Evolutionary conservation across 148 eudicot genomes (phyloP).

Genomic region (Tetragonia tetragonoides): DNA sequence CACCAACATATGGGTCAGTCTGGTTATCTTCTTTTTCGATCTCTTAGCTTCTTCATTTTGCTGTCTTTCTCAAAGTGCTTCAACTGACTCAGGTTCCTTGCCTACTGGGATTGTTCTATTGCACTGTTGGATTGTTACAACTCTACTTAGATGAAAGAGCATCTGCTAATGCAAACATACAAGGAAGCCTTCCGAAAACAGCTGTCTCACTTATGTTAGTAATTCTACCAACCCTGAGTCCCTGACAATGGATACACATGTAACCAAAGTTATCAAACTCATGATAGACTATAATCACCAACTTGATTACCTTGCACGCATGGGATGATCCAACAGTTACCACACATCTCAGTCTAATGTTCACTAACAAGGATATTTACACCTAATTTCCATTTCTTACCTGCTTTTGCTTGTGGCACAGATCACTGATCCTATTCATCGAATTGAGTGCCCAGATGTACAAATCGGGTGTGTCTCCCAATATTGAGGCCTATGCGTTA

Average conservation of each 20-base stretch:
- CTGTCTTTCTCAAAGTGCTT: background rate
- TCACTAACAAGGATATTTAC: background rate
- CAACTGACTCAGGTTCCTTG: conserved; percentile 58
- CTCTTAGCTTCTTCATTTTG: background rate
- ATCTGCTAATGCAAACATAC: conserved; percentile 16
- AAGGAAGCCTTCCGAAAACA: conserved; percentile 39
- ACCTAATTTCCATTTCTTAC: background rate
- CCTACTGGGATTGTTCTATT: conserved; percentile 70
- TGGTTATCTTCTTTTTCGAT: background rate
- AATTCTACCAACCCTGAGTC: background rate
- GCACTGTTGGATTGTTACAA: conserved; percentile 64
- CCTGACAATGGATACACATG: background rate
- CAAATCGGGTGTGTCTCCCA: conserved; percentile 71
- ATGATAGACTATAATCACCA: too few species aligned
- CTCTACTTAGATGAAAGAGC: conserved; percentile 57
- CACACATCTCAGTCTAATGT: background rate
- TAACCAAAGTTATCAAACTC: too few species aligned
- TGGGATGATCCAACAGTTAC: background rate
- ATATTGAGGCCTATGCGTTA: conserved; percentile 71
- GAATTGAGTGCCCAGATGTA: conserved; percentile 77
- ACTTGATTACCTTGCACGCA: too few species aligned
- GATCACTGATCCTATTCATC: conserved; percentile 60
- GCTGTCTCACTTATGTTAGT: conserved; percentile 59
- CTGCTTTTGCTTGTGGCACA: conserved; percentile 22
- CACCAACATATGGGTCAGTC: conserved; percentile 70